Conservation (phyloP, 2,329 filamentous ascomycete species). For the Fusarium tuaranense region DNA sequence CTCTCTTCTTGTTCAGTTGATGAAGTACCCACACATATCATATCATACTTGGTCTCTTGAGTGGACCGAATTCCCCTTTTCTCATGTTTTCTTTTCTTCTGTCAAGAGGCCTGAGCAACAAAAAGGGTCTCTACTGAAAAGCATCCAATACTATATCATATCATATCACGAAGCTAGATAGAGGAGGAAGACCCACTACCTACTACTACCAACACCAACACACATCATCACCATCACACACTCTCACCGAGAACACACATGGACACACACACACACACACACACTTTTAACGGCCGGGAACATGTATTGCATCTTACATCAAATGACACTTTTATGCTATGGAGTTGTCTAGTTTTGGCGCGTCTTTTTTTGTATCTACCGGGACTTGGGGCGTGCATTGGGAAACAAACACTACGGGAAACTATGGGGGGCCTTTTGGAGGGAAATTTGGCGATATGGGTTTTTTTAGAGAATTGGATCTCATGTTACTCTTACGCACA, state of each 20-base stretch:
- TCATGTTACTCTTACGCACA: neutral
- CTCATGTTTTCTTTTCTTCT: neutral
- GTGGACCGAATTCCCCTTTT: neutral
- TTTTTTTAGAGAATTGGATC: slow-evolving; percentile 14
- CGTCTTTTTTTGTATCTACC: neutral
- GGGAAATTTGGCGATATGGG: slow-evolving; percentile 27
- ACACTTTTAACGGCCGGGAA: slow-evolving; percentile 18
- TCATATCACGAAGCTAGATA: neutral
- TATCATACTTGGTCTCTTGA: too few relatives aligned
- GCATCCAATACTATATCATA: neutral
- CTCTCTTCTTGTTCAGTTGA: slow-evolving; percentile 25
- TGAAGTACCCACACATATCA: slow-evolving; percentile 1
- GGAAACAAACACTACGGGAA: neutral
- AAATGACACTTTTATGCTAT: slow-evolving; percentile 3
- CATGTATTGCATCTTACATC: slow-evolving; percentile 25
- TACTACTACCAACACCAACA: neutral
- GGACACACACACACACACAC: neutral
- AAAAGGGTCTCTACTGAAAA: neutral
- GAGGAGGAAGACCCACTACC: slow-evolving; percentile 14
- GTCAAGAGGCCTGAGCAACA: slow-evolving; percentile 9
- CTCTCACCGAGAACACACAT: neutral
- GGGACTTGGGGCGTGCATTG: slow-evolving; percentile 20
- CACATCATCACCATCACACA: neutral
- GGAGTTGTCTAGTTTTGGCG: slow-evolving; percentile 6
- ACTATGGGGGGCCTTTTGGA: neutral